Evolutionary conservation across 2,329 filamentous ascomycete species (phyloP), one percentile per base, ranked within the genome.

Genomic region (Ophiostoma perfectum): DNA sequence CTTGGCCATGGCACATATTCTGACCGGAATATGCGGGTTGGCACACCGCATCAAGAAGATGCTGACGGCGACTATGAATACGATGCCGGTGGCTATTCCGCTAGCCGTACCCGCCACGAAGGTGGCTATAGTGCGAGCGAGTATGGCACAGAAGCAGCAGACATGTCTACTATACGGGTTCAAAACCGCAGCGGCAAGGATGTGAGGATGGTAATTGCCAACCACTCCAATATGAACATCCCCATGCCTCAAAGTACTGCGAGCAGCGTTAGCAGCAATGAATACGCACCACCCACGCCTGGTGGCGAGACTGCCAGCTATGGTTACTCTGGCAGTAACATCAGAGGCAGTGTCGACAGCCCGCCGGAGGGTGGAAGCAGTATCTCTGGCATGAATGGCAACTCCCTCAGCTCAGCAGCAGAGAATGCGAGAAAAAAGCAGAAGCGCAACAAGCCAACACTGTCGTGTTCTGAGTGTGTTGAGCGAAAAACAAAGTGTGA

Each of bases 401-500:
- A 42, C 39, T 18, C 60, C 16, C 39, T 44, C 5, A 42, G 39
- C 39, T 44, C 60, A 5, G 1, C 39, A n/a, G 60, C 39, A 9
- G 60, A 63, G 16, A 63, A 8, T 44, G 60, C 38, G n/a, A 41
- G 80, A 77, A 91, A 90, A 80, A 92, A 90, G 79, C 90, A 93
- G 79, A 93, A 90, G 80, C 86, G 91, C 64, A 94, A 94, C 78
- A 94, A 94, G 77, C 91, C 91, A 3, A 93, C 90, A 0, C 76
- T 93, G 71, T 92, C 89, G 65, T 93, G 91, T 74, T 85, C 88
- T 71, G 90, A 92, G 76, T 94, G 91, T 75, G 91, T 93, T 36
- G 90, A 92, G 78, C 83, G 90, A 73, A 93, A 93, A 79, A 93
- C 90, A 38, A 93, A 93, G 88, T 93, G 90, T 76, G 90, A 93